Evolutionary conservation across 2,329 filamentous ascomycete genomes (phyloP), one percentile per base, ranked within the genome.

Genomic region (Orbilia blumenaviensis): DNA sequence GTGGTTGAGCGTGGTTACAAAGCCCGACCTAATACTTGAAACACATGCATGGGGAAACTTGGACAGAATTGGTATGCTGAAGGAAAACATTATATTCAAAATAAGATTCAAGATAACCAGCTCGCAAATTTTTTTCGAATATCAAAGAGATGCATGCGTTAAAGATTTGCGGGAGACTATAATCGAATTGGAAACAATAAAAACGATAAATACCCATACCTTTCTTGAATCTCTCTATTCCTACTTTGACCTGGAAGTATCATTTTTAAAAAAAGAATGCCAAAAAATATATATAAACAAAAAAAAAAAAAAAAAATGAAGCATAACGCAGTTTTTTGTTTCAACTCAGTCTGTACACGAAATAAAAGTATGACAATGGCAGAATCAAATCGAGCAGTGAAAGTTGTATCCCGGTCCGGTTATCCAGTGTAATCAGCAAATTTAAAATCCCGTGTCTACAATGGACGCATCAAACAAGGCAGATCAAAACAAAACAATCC

Each of bases 361-460:
- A 68, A 29, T 14, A 32, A 61, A 7, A 7, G 29, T 48, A 16
- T 16, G 27, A 48, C 25, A 58, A 46, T 9, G n/a, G 18, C 9
- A n/a, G 9, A 34, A 56, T 10, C 52, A 56, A 38, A 50, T 63
- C 36, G 42, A 58, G 36, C 46, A 67, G 9, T 34, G 56, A 56
- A 67, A 68, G 36, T 60, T 76, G 64, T 76, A 76, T 76, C 64
- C 72, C 72, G 50, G 62, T 69, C 72, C 72, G 58, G 72, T 58
- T 69, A 76, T 64, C 72, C 72, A 76, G 72, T 76, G 56, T 76
- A 76, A 76, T 62, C 72, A 69, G 38, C 66, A 58, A 64, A 69
- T 76, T 75, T 67, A 67, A 63, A 68, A 76, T 76, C 64, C 72
- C 72, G 64, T 76, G 64, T 76, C 72, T 69, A 69, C 64, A 66